Evolutionary conservation across 2,329 filamentous ascomycete genomes (phyloP), one percentile per base, ranked within the genome.

Genomic region (Nemania sp.): DNA sequence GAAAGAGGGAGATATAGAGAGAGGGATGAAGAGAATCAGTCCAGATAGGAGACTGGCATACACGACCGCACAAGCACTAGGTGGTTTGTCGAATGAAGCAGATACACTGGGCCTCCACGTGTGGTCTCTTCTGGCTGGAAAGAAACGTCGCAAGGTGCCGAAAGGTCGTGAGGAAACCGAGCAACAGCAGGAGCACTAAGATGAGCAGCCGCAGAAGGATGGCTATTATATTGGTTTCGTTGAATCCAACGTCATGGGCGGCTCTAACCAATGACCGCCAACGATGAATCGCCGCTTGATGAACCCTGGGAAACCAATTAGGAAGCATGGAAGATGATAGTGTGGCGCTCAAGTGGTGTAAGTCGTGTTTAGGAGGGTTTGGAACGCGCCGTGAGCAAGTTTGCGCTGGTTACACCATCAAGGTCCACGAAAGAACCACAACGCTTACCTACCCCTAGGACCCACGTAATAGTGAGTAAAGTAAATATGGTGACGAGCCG

Each of bases 371-470:
- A 51, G 22, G 26, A 32, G 29, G 27, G 6, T 26, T 38, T 18
- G 7, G 6, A 20, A n/a, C 26, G 20, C 13, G 15, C 18, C 43
- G 58, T 78, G 76, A 78, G 76, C 76, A 77, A 74, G 76, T 77
- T 78, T 78, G 76, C 68, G 76, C 71, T 68, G 26, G 66, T 75
- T 75, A 71, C 68, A 43, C 20, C 20, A 38, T 51, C 49, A 32
- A 41, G 49, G 60, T 51, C 65, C 60, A 63, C 60, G 54, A 35
- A 18, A 41, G 18, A 57, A 62, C 26, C n/a, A 43, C 24, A 32
- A 47, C 6, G 41, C 38, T 29, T 65, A 38, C 32, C 15, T 8
- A 45, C 57, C 69, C 61, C 71, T 11, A 29, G 35, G 15, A n/a
- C 32, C 22, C 5, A 27, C n/a, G 47, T 13, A 27, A n/a, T n/a